A percentile compares a stretch with the other conserved stretches of the same genome.
phyloP scores from a whole-genome alignment of 768 basidiomycete genomes.

The Pisolithus microcarpus region DNA sequence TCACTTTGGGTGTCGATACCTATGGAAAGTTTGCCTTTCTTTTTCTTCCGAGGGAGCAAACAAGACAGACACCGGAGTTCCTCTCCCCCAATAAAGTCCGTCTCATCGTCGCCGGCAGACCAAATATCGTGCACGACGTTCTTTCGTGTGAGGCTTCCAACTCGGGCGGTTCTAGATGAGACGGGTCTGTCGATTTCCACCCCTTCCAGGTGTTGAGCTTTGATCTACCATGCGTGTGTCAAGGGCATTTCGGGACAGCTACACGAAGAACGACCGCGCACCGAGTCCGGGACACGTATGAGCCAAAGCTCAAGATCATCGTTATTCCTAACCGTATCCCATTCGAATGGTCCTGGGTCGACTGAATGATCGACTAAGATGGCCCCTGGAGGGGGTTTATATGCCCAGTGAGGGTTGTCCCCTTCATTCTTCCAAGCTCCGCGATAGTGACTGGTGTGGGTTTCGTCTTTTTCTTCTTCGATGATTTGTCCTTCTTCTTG shows the following conservation, averaged over 20 bases:
- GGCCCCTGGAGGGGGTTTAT: constrained; percentile 50
- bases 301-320: constrained; percentile 63
- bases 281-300: constrained; percentile 60
- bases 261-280: constrained; percentile 29
- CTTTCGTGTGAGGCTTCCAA: constrained; percentile 51
- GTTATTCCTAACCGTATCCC: constrained; percentile 53
- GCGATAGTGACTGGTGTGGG: constrained; percentile 4
- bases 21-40: constrained; percentile 50
- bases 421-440: constrained; percentile 44
- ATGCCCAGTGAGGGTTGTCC: constrained; percentile 49
- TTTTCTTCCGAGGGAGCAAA: constrained; percentile 56
- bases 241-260: background rate
- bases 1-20: constrained; percentile 31
- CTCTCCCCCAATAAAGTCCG: constrained; percentile 43
- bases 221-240: constrained; percentile 40
- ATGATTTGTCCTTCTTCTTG: constrained; percentile 11
- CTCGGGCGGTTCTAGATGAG: constrained; percentile 30
- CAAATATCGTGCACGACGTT: constrained; percentile 56
- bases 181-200: constrained; percentile 41
- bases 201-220: constrained; percentile 54
- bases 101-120: constrained; percentile 43
- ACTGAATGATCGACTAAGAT: constrained; percentile 38
- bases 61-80: constrained; percentile 57
- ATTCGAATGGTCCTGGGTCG: constrained; percentile 53
- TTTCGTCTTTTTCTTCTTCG: constrained; percentile 7